Evolutionary conservation across 2,329 filamentous ascomycete genomes (phyloP).

Genomic region (Pestalotiopsis fici): DNA sequence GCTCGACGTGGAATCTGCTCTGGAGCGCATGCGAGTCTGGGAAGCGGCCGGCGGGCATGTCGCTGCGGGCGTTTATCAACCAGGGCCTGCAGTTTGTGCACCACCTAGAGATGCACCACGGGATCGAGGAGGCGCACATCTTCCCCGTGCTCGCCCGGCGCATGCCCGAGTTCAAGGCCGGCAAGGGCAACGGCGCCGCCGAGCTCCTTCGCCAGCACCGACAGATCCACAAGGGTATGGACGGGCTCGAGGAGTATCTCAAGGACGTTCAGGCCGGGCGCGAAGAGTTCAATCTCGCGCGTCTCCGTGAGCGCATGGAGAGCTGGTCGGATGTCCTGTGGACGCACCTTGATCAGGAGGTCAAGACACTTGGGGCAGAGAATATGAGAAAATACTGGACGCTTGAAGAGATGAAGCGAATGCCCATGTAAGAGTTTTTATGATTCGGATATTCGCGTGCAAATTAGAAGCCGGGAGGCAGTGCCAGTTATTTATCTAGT

Average conservation of each 20-base stretch:
- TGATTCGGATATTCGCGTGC: too few relatives aligned
- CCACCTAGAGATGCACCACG: constrained; percentile 75
- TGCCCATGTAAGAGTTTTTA: constrained; percentile 60
- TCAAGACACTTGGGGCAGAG: constrained; percentile 74
- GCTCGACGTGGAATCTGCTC: constrained; percentile 70
- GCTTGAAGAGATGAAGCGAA: constrained; percentile 68
- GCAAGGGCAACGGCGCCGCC: constrained; percentile 41
- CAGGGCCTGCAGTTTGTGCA: constrained; percentile 69
- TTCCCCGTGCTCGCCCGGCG: constrained; percentile 76
- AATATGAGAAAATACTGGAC: constrained; percentile 88
- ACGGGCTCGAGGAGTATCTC: constrained; percentile 67
- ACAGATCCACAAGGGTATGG: constrained; percentile 77
- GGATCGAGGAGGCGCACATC: constrained; percentile 79
- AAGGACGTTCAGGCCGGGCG: constrained; percentile 63
- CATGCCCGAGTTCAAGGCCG: constrained; percentile 73
- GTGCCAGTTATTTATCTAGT: too few relatives aligned
- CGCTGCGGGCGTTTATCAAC: constrained; percentile 68
- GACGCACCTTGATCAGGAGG: constrained; percentile 84
- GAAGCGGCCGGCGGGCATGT: constrained; percentile 63
- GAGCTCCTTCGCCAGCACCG: constrained; percentile 74
- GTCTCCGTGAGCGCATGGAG: constrained; percentile 74
- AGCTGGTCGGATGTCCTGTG: constrained; percentile 77
- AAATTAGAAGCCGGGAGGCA: too few relatives aligned
- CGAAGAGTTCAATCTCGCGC: constrained; percentile 53
- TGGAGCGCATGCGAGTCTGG: constrained; percentile 63